These are phyloP conservation scores for Pseudogymnoascus sp. DNA, from an alignment of 2,329 filamentous ascomycete genomes.

Conservation along the genomic window DNA sequence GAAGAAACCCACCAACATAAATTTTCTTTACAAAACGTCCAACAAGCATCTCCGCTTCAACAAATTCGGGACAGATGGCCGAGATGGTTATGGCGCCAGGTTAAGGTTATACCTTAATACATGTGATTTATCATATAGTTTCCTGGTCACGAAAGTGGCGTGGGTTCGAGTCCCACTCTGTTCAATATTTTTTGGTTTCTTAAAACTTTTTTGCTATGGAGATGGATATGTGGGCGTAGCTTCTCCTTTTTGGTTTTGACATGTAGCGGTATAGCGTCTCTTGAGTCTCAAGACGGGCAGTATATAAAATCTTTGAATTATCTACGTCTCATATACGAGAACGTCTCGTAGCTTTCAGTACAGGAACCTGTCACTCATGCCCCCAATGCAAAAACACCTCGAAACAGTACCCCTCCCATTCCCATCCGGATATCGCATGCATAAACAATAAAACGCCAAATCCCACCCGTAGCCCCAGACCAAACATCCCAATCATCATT, in stretches of 20 bases:
- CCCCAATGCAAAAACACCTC: not conserved
- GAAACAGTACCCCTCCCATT: not conserved
- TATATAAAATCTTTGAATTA: not conserved
- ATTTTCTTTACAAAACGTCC: not conserved
- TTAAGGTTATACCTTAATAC: constrained; percentile 12
- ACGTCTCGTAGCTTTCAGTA: not conserved
- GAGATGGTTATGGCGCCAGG: constrained; percentile 13
- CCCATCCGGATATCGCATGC: constrained; percentile 11
- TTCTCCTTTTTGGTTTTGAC: not conserved
- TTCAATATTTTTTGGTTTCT: constrained; percentile 19
- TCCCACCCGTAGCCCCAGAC: not conserved
- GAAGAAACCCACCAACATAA: not conserved
- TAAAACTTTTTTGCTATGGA: not conserved
- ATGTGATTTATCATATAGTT: constrained; percentile 15
- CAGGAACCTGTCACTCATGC: not conserved
- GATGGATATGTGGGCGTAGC: not conserved
- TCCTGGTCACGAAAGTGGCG: constrained; percentile 33
- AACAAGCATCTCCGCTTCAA: constrained; percentile 3
- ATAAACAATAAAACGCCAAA: constrained; percentile 6
- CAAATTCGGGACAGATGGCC: constrained; percentile 11
- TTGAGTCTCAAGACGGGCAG: not conserved
- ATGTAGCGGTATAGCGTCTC: not conserved
- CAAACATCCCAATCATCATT: constrained; percentile 20
- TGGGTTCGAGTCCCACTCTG: constrained; percentile 34
- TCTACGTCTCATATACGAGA: not conserved